Conservation (phyloP, 139 green algal genomes). For the Nannochloris sp. region DNA sequence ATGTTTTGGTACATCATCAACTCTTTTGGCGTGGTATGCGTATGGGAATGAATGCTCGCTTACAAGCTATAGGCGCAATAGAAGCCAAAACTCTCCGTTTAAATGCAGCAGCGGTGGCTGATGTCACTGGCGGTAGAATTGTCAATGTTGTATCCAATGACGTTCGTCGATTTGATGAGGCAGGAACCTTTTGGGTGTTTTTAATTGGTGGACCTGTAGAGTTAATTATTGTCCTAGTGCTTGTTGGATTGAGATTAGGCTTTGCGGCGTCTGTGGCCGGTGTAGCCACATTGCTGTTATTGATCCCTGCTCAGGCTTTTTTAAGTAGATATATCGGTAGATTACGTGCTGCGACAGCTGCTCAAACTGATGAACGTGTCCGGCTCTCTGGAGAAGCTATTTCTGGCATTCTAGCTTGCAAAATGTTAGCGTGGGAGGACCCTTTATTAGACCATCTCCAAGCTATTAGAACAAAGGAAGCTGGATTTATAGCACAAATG, state of each 20-base stretch:
- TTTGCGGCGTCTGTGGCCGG: constrained; percentile 54
- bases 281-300: constrained; percentile 41
- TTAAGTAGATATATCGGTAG: constrained; percentile 50
- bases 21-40: constrained; percentile 51
- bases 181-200: constrained; percentile 59
- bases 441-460: constrained; percentile 32
- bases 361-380: constrained; percentile 71
- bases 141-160: constrained; percentile 56
- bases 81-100: constrained; percentile 58
- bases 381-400: constrained; percentile 51
- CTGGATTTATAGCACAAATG: constrained; percentile 35
- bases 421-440: constrained; percentile 72
- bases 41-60: constrained; percentile 56
- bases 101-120: constrained; percentile 51
- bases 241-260: constrained; percentile 62
- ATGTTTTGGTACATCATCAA: constrained; percentile 69
- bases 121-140: constrained; percentile 36
- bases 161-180: constrained; percentile 69
- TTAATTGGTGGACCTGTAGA: constrained; percentile 43
- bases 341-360: constrained; percentile 32
- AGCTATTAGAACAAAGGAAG: constrained; percentile 40
- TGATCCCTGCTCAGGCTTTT: constrained; percentile 60
- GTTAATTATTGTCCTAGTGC: constrained; percentile 56
- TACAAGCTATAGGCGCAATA: constrained; percentile 39
- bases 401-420: constrained; percentile 60